Evolutionary conservation across 2,329 filamentous ascomycete species (phyloP), one percentile per base, ranked within the genome.

Genomic region (Akanthomyces uredinophilus): DNA sequence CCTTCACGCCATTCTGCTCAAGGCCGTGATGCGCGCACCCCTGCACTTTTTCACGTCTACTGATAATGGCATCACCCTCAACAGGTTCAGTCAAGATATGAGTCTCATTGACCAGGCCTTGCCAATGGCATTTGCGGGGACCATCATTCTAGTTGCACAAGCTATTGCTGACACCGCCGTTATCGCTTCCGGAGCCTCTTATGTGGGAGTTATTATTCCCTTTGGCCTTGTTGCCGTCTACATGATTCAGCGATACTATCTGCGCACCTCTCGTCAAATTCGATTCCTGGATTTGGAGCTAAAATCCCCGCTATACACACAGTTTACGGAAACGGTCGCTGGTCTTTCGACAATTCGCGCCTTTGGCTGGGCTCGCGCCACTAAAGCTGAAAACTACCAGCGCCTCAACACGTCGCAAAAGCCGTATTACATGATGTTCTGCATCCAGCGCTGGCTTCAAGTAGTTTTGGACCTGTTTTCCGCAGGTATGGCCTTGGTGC

Each of bases 241-340:
- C 60, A 60, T 77, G 8, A 73, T 83, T 11, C 81, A 83, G 62
- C 78, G 78, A 47, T 77, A 80, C 64, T 85, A 85, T 64, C 74
- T 85, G n/a, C 74, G 79, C 6, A 85, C 82, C 1, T 84, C 81
- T 0, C 80, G 81, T 4, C 82, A 84, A 61, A 69, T 85, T 7
- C 77, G 83, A 55, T 75, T 82, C 32, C 71, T 84, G 8, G 83
- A 85, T 66, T 73, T 75, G 8, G 73, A 75, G 22, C 65, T 69
- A 49, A 74, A 74, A 14, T 70, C 72, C 0, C 72, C 72, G 0
- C 49, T 75, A 3, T 74, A 72, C 65, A 78, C 79, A 0, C 78
- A 83, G 47, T 83, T 83, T 64, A 72, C 75, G 4, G 82, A 84
- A 64, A 78, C 78, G 1, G 67, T 82, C 0, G 18, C 67, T 5